Evolutionary conservation across 202 grass and related monocot species (phyloP), one percentile per base, ranked within the genome.

Genomic region (Setaria viridis): DNA sequence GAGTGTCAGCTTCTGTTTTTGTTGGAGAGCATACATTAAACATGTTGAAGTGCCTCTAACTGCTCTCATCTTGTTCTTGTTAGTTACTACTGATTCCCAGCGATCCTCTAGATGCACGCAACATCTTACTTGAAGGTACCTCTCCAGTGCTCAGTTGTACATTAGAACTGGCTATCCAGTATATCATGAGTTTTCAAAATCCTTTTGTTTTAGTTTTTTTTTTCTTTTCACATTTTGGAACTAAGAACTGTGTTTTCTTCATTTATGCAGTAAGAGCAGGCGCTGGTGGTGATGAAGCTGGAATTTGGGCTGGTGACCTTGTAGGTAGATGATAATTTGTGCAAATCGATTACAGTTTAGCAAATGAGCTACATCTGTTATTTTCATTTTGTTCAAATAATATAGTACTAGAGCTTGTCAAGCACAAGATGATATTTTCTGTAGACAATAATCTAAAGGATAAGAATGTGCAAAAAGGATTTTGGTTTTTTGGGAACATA

Each of bases 291-390:
- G 93, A 98, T 73, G 95, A 98, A 89, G 95, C 95, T 84, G 95
- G 88, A 91, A 82, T 95, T 88, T 98, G 93, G 93, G 95, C 95
- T 78, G 93, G 95, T 98, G 95, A 98, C 88, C 93, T 98, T 98
- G 95, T 98, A 98, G 95, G 95, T 98, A 98, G 89, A 94, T 92
- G 74, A 83, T 89, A 87, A 82, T 71, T 85, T 89, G 74, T 84
- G 50, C 58, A 70, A 84, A 83, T 78, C 57, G 25, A 76, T 51
- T 84, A 88, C 78, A 42, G 66, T 90, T 88, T 83, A 83, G 34
- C 30, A 68, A 74, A 47, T 70, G 53, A 65, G 13, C 48, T 58
- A 25, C 69, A 32, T 20, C 21, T 76, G 7, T 41, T 54, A 66
- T 66, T 19, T 74, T 79, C 46, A 35, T 74, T 79, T 51, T 47